phyloP scores from a whole-genome alignment of 1,284 basidiomycete species.

The Irpex lacteus region DNA sequence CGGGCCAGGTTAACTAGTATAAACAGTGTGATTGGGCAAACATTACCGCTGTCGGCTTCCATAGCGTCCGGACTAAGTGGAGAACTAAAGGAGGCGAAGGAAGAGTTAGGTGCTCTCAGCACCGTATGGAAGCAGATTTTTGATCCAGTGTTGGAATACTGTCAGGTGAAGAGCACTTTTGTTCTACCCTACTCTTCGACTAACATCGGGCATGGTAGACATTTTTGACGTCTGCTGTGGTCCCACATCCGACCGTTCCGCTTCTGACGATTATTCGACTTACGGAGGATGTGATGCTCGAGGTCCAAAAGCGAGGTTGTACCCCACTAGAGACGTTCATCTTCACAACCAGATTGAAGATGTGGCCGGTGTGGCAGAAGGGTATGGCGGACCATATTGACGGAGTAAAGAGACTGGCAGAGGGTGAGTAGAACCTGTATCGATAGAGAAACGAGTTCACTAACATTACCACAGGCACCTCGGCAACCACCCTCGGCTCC shows the following conservation, averaged over 20 bases:
- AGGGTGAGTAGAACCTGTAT: constrained; percentile 64
- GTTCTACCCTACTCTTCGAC: constrained; percentile 7
- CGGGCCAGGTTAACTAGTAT: constrained; percentile 26
- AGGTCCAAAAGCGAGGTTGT: constrained; percentile 74
- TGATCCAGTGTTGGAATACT: constrained; percentile 85
- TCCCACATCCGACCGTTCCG: constrained; percentile 67
- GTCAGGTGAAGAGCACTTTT: constrained; percentile 49
- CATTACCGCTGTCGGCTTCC: constrained; percentile 14
- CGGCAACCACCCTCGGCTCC: constrained; percentile 3
- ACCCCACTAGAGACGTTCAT: constrained; percentile 78
- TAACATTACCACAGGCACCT: not conserved
- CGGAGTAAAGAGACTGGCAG: constrained; percentile 76
- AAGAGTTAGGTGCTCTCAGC: constrained; percentile 55
- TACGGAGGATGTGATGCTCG: constrained; percentile 72
- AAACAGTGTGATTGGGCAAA: constrained; percentile 22
- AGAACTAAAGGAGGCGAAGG: constrained; percentile 35
- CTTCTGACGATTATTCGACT: constrained; percentile 88
- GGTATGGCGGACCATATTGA: constrained; percentile 84
- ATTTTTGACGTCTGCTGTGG: constrained; percentile 63
- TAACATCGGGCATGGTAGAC: constrained; percentile 39
- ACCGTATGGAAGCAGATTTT: constrained; percentile 88
- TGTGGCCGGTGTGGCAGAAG: constrained; percentile 93
- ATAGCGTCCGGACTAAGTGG: not conserved
- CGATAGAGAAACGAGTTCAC: constrained; percentile 44
- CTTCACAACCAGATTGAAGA: constrained; percentile 73